Evolutionary conservation across 2,329 filamentous ascomycete genomes (phyloP), one percentile per base, ranked within the genome.

Genomic region (Penicillium sp.): DNA sequence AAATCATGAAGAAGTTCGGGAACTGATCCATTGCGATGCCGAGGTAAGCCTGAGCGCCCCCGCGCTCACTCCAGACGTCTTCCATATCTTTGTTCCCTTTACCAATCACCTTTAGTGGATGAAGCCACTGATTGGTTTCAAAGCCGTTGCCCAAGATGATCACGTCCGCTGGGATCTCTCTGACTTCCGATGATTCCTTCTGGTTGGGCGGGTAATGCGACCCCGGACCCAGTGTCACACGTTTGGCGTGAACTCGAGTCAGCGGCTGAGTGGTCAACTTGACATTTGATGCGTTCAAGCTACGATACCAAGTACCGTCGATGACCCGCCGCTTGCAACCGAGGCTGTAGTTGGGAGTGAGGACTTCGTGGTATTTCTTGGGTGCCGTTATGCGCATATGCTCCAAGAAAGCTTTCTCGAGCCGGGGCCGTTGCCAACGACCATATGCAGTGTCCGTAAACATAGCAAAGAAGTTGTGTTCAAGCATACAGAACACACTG

Each of bases 241-340:
- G 73, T 20, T 65, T 67, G 18, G 78, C 68, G 9, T 74, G 71
- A 10, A 85, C 71, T 10, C 75, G 72, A 1, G 70, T 71, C 6
- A 80, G 67, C 1, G 72, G 71, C 23, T 78, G 73, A 0, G 79
- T 76, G 0, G 78, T 81, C 37, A 83, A 64, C 37, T 79, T 73
- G 18, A 82, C 71, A 44, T 81, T 81, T 0, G 75, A 66, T 3
- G 76, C 66, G 32, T 81, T 71, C 32, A 87, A 66, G 35, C 73
- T 71, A 12, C 71, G 58, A 18, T 82, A 73, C 71, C 84, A 86
- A 1, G 72, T 72, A 2, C 75, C 72, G 50, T 85, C 81, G 46
- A 79, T 78, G 47, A 86, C 78, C 12, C 81, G 74, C n/a, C 83
- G 70, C 67, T 85, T 86, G 68, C 82, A 86, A 1, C 82, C 81